Conservation (phyloP, 768 basidiomycete genomes). For the Calocybe indica region DNA sequence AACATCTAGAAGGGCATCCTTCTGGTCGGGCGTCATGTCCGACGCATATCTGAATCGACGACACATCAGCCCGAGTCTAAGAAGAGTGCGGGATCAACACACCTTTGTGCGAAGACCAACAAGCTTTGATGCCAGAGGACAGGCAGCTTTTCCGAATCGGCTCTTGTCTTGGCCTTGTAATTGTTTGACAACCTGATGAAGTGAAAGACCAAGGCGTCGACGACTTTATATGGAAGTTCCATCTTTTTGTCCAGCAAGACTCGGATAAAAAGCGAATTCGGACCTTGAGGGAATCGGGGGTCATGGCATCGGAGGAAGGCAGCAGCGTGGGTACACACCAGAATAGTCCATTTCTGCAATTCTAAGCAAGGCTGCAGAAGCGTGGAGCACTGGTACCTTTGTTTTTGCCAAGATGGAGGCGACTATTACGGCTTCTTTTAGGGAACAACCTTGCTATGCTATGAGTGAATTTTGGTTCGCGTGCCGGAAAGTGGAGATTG, state of each 20-base stretch:
- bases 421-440: constrained; percentile 93
- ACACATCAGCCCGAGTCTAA: constrained; percentile 1
- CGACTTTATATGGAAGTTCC: constrained; percentile 94
- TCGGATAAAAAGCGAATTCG: constrained; percentile 95
- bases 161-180: constrained; percentile 66
- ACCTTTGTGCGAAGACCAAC: constrained; percentile 92
- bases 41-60: constrained; percentile 70
- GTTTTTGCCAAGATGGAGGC: constrained; percentile 88
- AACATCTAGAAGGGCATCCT: constrained; percentile 94
- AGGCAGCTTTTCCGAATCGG: constrained; percentile 78
- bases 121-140: constrained; percentile 98
- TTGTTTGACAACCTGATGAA: constrained; percentile 94
- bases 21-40: constrained; percentile 94
- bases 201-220: constrained; percentile 96
- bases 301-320: neutral
- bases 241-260: constrained; percentile 97
- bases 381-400: constrained; percentile 94
- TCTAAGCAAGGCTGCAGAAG: constrained; percentile 88
- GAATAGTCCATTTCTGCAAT: constrained; percentile 97
- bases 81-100: constrained; percentile 9
- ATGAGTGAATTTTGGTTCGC: neutral
- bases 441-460: constrained; percentile 62
- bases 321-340: constrained; percentile 35
- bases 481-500: neutral
- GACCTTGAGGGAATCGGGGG: constrained; percentile 39